These are phyloP conservation scores for Microbotryum saponariae DNA, from an alignment of 1,284 basidiomycete species.

Conservation along the genomic window DNA sequence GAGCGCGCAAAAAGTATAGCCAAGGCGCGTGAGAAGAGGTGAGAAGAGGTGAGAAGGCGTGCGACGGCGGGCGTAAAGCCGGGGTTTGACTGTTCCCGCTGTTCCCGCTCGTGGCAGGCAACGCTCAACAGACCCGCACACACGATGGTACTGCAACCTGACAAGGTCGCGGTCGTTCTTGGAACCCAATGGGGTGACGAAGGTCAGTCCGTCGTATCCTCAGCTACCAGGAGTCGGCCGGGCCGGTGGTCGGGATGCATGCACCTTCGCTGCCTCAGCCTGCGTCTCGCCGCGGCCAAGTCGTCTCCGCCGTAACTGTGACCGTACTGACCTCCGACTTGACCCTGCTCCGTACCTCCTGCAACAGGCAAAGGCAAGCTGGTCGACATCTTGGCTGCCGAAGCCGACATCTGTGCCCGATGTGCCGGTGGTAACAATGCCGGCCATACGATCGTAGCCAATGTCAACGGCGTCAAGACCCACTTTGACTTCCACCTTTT, in stretches of 20 bases:
- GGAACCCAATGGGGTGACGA: slow-evolving; percentile 85
- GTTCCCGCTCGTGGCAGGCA: too few relatives aligned
- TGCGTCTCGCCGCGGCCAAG: neutral
- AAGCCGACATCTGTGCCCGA: slow-evolving; percentile 86
- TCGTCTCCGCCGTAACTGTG: neutral
- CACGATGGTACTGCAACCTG: neutral
- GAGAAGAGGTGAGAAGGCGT: too few relatives aligned
- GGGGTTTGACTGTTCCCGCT: too few relatives aligned
- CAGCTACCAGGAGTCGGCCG: neutral
- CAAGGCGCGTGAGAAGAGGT: too few relatives aligned
- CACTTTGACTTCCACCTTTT: slow-evolving; percentile 94
- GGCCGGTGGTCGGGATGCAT: neutral
- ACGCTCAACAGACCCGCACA: too few relatives aligned
- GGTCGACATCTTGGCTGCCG: slow-evolving; percentile 80
- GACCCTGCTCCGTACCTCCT: neutral
- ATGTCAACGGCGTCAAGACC: slow-evolving; percentile 64
- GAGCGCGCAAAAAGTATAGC: too few relatives aligned
- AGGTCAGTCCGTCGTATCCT: slow-evolving; percentile 39
- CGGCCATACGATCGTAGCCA: slow-evolving; percentile 87
- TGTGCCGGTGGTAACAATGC: slow-evolving; percentile 99
- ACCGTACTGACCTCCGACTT: neutral
- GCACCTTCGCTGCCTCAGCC: neutral
- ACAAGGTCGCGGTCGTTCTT: slow-evolving; percentile 25
- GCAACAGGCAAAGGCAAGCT: slow-evolving; percentile 73
- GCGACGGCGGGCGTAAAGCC: too few relatives aligned